Base-by-base conservation (phyloP, 495 filamentous ascomycete genomes). In the Neurospora pannonica region DNA sequence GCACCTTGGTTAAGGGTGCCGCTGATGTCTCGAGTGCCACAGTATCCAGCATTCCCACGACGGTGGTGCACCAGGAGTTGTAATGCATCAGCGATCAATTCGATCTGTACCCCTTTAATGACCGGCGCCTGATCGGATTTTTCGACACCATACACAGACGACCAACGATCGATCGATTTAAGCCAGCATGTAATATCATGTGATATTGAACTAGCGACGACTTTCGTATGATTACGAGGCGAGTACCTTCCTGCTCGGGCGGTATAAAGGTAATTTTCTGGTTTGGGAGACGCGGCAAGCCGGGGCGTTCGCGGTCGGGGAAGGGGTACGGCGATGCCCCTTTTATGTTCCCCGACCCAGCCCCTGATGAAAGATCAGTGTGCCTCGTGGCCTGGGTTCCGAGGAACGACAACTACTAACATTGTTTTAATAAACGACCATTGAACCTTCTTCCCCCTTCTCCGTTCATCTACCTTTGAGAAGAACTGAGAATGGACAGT, bases 51-150 rank as follows among this genome's bases (percentile, higher is more conserved):
- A 67, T 67, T 19, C 54, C 54, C 15, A 67, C 54, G 13, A 73
- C 72, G 21, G 71, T 76, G 24, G 73, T 75, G 69, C 85, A 84
- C 75, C 83, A 83, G 48, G 85, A 87, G 75, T 75, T 87, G 78
- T 87, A 80, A 79, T 74, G 73, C 54, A 34, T 28, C 28, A 67
- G 5, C 54, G 3, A 67, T 15, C 13, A 8, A 70, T 73, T 37
- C 71, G 40, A 70, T 21, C 70, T 34, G 71, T 42, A 74, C 40
- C 46, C 46, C 71, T 39, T 62, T 77, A 77, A 75, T 77, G 75
- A 75, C 71, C 54, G 54, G 54, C 54, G 15, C 31, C 39, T 60
- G 39, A 28, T 72, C 42, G 24, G 24, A 54, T 60, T 17, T 17
- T 34, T 72, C 48, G 71, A 37, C 28, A 72, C 71, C 71, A 34